Conservation (phyloP, 1,284 basidiomycete genomes). For the Thelephora terrestris region DNA sequence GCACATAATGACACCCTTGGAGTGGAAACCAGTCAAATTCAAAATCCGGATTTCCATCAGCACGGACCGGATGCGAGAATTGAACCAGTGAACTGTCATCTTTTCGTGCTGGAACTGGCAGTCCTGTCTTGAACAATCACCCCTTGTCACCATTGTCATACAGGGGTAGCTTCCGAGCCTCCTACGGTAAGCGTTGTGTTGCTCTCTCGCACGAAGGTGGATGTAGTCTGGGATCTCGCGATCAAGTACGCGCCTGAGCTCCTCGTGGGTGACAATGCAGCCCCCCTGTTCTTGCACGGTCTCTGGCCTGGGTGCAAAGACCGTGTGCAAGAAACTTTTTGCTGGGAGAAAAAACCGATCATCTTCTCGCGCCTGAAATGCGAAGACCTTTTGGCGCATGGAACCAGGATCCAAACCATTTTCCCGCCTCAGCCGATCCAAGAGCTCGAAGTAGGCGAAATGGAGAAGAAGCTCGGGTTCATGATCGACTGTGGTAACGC, state of each 20-base stretch:
- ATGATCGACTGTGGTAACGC: slow-evolving; percentile 23
- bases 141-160: not conserved
- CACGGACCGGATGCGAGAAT: not conserved
- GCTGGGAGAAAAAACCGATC: not conserved
- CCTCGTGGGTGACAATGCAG: not conserved
- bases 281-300: too few species aligned
- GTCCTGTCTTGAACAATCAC: not conserved
- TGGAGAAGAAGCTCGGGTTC: slow-evolving; percentile 29
- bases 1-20: too few species aligned
- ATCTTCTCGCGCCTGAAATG: not conserved
- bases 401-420: not conserved
- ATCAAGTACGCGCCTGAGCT: not conserved
- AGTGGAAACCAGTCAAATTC: not conserved
- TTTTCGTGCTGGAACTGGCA: not conserved
- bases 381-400: not conserved
- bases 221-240: too few species aligned
- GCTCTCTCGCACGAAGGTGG: not conserved
- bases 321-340: not conserved
- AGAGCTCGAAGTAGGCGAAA: not conserved
- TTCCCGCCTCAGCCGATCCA: not conserved
- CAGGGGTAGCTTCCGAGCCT: not conserved
- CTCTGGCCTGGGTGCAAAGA: too few species aligned
- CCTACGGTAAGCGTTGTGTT: not conserved
- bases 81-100: not conserved
- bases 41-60: not conserved